Base-by-base conservation (phyloP, 805 yeast genomes). In the Sugiyamaella floridensis region DNA sequence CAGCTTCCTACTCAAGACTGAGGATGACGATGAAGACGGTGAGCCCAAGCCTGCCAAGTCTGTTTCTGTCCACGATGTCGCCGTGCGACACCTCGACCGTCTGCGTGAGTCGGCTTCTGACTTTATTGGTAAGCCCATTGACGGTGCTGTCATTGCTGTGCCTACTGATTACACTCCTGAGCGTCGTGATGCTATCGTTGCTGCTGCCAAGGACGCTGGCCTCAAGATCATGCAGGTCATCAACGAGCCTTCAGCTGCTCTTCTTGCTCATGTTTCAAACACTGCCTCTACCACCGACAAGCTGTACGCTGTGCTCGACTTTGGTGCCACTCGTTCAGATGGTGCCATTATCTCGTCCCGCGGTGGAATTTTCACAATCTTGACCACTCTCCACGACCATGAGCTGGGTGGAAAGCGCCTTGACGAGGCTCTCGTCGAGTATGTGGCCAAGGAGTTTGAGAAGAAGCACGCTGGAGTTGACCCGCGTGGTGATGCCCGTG, bases 311-410 rank as follows among this genome's bases (percentile, higher is more conserved):
- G 97, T 93, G 61, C 95, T 95, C 51, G 99, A 93, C 71, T 87
- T 93, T 64, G 99, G 99, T 69, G 97, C 96, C 67, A 78, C 89
- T 62, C 81, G 98, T 73, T 84, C 96, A 43, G 98, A 93, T 67
- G 97, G 90, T 57, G 96, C 98, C 55, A 90, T 93, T 49, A 75
- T 93, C 63, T 83, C 97, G 42, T 86, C 85, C 50, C 83, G 97
- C 76, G 96, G 96, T 58, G 99, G 99, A 64, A 80, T 93, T 60
- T 78, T 87, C 73, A 92, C 99, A 52, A 76, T 89, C 46, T 76
- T 93, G 62, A 85, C 95, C 55, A 88, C 97, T 59, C 81, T 82
- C 54, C 96, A 89, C 66, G 86, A 87, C 68, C 76, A 75, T 62
- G 82, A 79, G 51, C 79, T 93, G 56, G 98, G 98, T 66, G 99